Conservation (phyloP, 73 alveolate genomes). For the Paramecium caudatum region DNA sequence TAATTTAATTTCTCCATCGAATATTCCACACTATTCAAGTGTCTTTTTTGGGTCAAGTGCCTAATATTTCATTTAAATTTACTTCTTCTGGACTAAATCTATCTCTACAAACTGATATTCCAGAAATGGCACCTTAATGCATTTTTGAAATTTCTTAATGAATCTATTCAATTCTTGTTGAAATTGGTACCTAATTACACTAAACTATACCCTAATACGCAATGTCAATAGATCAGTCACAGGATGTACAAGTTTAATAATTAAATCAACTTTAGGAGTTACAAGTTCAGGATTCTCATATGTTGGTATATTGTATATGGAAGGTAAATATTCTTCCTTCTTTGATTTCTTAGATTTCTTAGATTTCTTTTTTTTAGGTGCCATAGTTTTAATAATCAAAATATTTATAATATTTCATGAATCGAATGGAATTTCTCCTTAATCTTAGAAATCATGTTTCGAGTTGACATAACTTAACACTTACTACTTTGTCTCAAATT, state of each 20-base stretch:
- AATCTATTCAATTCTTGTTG: slow-evolving; percentile 75
- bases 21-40: slow-evolving; percentile 75
- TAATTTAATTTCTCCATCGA: slow-evolving; percentile 75
- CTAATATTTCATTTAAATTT: neutral
- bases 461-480: too few relatives aligned
- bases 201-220: slow-evolving; percentile 33
- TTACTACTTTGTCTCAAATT: too few relatives aligned
- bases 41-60: slow-evolving; percentile 73
- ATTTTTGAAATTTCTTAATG: slow-evolving; percentile 73
- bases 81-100: slow-evolving; percentile 77
- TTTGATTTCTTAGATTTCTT: slow-evolving; percentile 42
- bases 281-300: slow-evolving; percentile 77
- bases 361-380: slow-evolving; percentile 60
- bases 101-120: slow-evolving; percentile 74
- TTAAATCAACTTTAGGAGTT: slow-evolving; percentile 76
- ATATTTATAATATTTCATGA: too few relatives aligned
- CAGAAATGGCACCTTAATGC: slow-evolving; percentile 77
- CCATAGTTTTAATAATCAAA: too few relatives aligned
- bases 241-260: slow-evolving; percentile 75
- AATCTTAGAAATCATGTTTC: too few relatives aligned
- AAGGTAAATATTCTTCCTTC: slow-evolving; percentile 73
- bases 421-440: too few relatives aligned
- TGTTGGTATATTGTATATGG: slow-evolving; percentile 67
- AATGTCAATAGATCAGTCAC: slow-evolving; percentile 73
- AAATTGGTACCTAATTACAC: slow-evolving; percentile 29